A percentile compares a stretch with the other conserved stretches of the same genome.
phyloP scores from a whole-genome alignment of 139 green algal genomes.

The Ettlia oleoabundans region DNA sequence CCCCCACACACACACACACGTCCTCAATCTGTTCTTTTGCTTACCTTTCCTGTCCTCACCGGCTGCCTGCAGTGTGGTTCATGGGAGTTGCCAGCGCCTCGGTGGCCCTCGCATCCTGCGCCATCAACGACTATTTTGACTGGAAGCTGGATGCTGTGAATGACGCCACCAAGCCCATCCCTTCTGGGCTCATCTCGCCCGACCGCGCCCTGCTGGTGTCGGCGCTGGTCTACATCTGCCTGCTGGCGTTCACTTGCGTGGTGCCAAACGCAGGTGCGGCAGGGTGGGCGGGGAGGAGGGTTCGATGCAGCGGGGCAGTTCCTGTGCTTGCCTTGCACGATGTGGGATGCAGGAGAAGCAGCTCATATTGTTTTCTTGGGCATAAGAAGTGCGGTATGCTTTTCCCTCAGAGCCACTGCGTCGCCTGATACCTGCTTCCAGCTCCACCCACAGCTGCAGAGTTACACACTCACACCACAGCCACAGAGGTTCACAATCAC shows the following conservation, averaged over 20 bases:
- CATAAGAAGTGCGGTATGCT: too few relatives aligned
- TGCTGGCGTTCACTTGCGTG: conserved; percentile 56
- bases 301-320: neutral
- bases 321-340: neutral
- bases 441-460: too few relatives aligned
- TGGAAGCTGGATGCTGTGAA: conserved; percentile 60
- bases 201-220: conserved; percentile 63
- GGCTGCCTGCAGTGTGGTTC: conserved; percentile 14
- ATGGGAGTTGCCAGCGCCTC: conserved; percentile 10
- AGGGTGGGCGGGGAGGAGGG: too few relatives aligned
- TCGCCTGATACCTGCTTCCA: too few relatives aligned
- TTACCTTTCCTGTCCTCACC: neutral
- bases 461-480: too few relatives aligned
- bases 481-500: too few relatives aligned
- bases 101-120: conserved; percentile 58
- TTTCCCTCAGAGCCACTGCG: too few relatives aligned
- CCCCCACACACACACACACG: too few relatives aligned
- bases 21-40: neutral
- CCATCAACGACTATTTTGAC: conserved; percentile 85
- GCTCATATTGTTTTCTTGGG: too few relatives aligned
- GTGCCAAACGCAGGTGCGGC: conserved; percentile 42
- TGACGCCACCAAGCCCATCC: conserved; percentile 58
- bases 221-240: conserved; percentile 17
- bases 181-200: conserved; percentile 55
- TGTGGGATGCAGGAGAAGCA: too few relatives aligned